These are phyloP conservation scores for Pichia pseudocactophila DNA, from an alignment of 805 yeast species.

Conservation along the genomic window DNA sequence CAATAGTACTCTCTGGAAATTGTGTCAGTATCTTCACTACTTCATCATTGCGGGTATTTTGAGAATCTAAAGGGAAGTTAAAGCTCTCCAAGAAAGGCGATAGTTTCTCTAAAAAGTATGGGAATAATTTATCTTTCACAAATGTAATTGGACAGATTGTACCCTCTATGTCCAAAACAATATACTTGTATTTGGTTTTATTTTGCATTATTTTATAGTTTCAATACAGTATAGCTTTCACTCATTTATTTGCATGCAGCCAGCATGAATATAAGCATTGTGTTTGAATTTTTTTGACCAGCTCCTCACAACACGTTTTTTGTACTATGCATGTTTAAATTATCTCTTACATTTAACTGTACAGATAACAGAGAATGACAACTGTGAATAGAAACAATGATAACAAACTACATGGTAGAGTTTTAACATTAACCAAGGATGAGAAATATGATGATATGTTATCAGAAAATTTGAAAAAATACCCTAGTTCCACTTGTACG, in stretches of 20 bases:
- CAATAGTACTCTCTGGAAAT: conserved; percentile 35
- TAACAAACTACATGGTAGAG: conserved; percentile 2
- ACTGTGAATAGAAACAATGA: conserved; percentile 3
- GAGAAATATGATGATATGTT: conserved; percentile 1
- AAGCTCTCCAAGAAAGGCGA: conserved; percentile 31
- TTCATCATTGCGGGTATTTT: conserved; percentile 12
- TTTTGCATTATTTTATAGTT: too few relatives aligned
- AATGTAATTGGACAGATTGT: conserved; percentile 88
- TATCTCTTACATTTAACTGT: too few relatives aligned
- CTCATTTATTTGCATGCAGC: too few relatives aligned
- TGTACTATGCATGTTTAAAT: too few relatives aligned
- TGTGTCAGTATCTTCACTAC: conserved; percentile 29
- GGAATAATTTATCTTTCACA: conserved; percentile 71
- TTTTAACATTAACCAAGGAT: background rate
- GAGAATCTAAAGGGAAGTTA: conserved; percentile 27
- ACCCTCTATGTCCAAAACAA: conserved; percentile 79
- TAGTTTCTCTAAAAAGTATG: conserved; percentile 53
- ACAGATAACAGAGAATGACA: too few relatives aligned
- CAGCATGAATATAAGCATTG: too few relatives aligned
- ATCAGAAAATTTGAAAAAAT: conserved; percentile 7
- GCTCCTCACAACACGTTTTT: too few relatives aligned
- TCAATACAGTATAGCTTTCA: too few relatives aligned
- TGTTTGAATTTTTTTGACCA: too few relatives aligned
- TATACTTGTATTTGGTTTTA: conserved; percentile 13
- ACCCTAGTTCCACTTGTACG: conserved; percentile 30